Evolutionary conservation across 306 rosid species (phyloP).

Genomic region (Boehmeria nivea): DNA sequence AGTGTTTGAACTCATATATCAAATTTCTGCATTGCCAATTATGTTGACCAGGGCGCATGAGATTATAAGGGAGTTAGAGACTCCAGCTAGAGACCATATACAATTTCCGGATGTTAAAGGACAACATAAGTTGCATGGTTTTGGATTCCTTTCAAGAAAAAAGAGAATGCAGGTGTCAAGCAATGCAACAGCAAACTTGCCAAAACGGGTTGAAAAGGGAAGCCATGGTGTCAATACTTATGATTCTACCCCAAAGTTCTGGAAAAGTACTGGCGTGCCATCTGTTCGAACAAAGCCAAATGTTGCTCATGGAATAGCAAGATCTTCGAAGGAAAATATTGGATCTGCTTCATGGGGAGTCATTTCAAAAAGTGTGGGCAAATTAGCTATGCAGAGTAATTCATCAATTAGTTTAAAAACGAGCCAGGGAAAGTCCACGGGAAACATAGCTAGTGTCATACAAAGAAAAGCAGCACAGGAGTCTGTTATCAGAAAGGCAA

Average conservation of each 20-base stretch:
- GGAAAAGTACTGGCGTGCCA: conserved; percentile 16
- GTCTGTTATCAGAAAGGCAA: conserved; percentile 20
- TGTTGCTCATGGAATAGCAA: conserved; percentile 17
- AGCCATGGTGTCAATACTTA: conserved; percentile 15
- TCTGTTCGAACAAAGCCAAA: conserved; percentile 14
- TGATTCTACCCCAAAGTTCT: conserved; percentile 11
- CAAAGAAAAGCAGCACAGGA: conserved; percentile 16
- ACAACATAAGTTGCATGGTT: conserved; percentile 14
- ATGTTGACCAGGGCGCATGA: conserved; percentile 51
- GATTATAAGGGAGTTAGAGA: conserved; percentile 27
- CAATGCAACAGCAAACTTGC: conserved; percentile 10
- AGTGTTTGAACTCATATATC: conserved; percentile 10
- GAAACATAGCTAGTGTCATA: conserved; percentile 15
- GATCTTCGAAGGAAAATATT: conserved; percentile 22
- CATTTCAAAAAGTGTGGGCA: conserved; percentile 13
- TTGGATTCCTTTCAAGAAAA: conserved; percentile 15
- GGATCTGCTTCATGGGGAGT: conserved; percentile 5
- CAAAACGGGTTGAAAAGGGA: conserved; percentile 7
- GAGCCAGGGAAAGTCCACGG: conserved; percentile 8
- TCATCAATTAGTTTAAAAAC: conserved; percentile 18
- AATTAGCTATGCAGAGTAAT: conserved; percentile 18
- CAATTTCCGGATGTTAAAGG: conserved; percentile 37
- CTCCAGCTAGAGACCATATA: conserved; percentile 51
- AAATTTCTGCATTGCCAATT: conserved; percentile 7
- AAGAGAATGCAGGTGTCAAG: conserved; percentile 15